Base-by-base conservation (phyloP, 2,329 filamentous ascomycete species). In the Aspergillus versicolor region DNA sequence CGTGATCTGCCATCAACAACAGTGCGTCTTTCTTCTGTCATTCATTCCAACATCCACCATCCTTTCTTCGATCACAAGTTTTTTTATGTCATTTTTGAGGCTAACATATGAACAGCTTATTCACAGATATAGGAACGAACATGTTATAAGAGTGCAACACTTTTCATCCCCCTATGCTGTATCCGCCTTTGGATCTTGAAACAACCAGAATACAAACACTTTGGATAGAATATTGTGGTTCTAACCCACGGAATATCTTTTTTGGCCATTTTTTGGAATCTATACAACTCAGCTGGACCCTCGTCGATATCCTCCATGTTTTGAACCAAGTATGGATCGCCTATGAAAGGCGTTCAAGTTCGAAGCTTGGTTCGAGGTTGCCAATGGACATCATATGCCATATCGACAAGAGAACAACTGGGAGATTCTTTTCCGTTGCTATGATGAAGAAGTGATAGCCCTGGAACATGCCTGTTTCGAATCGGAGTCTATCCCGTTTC, bases 401-500 rank as follows among this genome's bases (percentile, higher is more conserved):
- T 30, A 30, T 30, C 9, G 27, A 30, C 9, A 30, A 11, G 27
- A 30, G 27, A 11, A 11, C 8, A 30, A 30, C 27, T 11, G 27
- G 27, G 3, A 11, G 9, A 30, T 30, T 30, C 27, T 11, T 4
- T 11, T 30, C 27, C 27, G 8, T 30, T 1, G 27, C 4, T 11
- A 3, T 30, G 27, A 9, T 30, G 9, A 30, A 30, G 8, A 30
- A 27, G 21, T 37, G 49, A 43, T 38, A 32, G 21, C 22, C 40
- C 24, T 44, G 53, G 15, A 8, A 30, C 27, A 45, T 56, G 38
- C 46, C 40, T 40, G 15, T 56, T 56, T 56, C 40, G 46, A 44
- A n/a, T 19, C 53, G 46, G 53, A 42, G 37, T 30, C 30, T 40
- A 19, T 37, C 21, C 53, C 53, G 46, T 40, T 44, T 30, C 30